phyloP scores from a whole-genome alignment of 2,329 filamentous ascomycete species.

The Aspergillus neoniger region DNA sequence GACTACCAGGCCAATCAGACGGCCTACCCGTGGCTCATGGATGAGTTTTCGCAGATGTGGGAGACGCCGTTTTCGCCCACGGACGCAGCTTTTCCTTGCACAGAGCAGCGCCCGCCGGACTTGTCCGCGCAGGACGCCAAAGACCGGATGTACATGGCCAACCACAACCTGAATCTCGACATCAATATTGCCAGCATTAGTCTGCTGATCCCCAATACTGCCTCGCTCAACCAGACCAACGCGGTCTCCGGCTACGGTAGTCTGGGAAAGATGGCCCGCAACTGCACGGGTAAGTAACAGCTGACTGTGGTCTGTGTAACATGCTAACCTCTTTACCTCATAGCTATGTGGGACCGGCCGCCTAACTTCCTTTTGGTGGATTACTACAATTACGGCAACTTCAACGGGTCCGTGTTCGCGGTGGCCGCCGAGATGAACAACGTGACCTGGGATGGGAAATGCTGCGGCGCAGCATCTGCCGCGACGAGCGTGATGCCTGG shows the following conservation, averaged over 20 bases:
- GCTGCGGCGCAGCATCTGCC: constrained; percentile 39
- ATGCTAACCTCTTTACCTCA: constrained; percentile 15
- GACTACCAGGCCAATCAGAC: constrained; percentile 83
- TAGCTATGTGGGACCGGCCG: constrained; percentile 62
- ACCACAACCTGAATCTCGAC: constrained; percentile 87
- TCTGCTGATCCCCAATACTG: constrained; percentile 71
- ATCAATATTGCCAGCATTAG: constrained; percentile 65
- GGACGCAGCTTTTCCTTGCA: constrained; percentile 72
- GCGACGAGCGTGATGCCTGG: constrained; percentile 25
- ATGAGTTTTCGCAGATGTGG: constrained; percentile 87
- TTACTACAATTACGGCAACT: constrained; percentile 74
- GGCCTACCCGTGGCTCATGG: constrained; percentile 77
- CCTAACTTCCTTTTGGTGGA: constrained; percentile 82
- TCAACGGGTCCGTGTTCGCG: constrained; percentile 74
- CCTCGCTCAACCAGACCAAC: constrained; percentile 72
- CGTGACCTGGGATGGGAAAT: constrained; percentile 62
- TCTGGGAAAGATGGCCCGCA: constrained; percentile 63
- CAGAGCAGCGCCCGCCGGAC: constrained; percentile 71
- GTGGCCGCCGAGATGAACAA: constrained; percentile 71
- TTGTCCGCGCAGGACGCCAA: constrained; percentile 56
- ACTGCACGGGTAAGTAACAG: constrained; percentile 56
- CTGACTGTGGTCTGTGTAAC: background rate
- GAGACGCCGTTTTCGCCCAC: constrained; percentile 83
- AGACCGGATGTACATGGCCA: constrained; percentile 75
- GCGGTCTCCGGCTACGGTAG: constrained; percentile 65